A percentile compares a stretch with the other conserved stretches of the same genome.
Evolutionary conservation across 1,284 basidiomycete species (phyloP).

Genomic region (Phellinidium pouzarii): DNA sequence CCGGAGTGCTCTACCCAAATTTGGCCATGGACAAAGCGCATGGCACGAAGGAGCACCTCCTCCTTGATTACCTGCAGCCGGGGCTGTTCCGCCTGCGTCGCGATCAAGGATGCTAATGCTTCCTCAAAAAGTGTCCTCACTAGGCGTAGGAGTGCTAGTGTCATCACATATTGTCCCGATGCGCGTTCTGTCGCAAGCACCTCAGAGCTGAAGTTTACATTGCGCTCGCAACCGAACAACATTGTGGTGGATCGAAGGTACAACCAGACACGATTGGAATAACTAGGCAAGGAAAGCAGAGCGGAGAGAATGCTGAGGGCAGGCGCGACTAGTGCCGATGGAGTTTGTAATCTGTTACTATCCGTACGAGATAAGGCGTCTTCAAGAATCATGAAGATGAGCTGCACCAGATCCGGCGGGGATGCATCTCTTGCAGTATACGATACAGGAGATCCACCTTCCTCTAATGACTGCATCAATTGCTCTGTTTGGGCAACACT

Average conservation of each 20-base stretch:
- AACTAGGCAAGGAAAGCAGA: conserved; percentile 65
- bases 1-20: conserved; percentile 80
- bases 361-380: conserved; percentile 59
- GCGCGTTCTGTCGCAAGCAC: conserved; percentile 67
- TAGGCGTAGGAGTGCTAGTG: conserved; percentile 68
- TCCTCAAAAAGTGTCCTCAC: conserved; percentile 73
- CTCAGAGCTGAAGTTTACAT: conserved; percentile 50
- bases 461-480: conserved; percentile 63
- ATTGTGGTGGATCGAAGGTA: conserved; percentile 73
- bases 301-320: conserved; percentile 75
- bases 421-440: conserved; percentile 44
- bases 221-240: conserved; percentile 62
- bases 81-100: conserved; percentile 47
- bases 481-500: conserved; percentile 56
- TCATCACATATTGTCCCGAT: conserved; percentile 74
- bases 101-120: conserved; percentile 50
- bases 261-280: conserved; percentile 79
- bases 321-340: conserved; percentile 67
- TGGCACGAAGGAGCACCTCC: conserved; percentile 72
- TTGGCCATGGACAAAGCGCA: conserved; percentile 73
- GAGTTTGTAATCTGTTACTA: conserved; percentile 33
- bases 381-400: conserved; percentile 80
- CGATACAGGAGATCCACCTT: conserved; percentile 43
- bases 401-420: conserved; percentile 66
- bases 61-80: conserved; percentile 69